These are phyloP conservation scores for Ruellia speciosa DNA, from an alignment of 305 asterid species.

Conservation along the genomic window DNA sequence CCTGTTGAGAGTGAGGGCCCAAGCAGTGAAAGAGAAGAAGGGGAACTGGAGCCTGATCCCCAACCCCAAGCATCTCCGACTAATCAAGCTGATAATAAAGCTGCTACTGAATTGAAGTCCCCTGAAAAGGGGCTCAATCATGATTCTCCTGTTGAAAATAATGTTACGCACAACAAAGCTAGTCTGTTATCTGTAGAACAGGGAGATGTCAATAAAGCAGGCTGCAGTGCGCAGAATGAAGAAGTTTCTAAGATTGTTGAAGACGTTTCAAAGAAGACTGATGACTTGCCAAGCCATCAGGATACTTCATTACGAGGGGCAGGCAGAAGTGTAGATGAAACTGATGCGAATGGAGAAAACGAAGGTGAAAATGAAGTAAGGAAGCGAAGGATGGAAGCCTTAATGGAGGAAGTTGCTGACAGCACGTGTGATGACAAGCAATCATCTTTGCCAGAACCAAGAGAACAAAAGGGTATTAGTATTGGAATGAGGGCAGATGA, in stretches of 20 bases:
- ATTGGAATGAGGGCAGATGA: constrained; percentile 32
- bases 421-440: constrained; percentile 35
- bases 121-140: constrained; percentile 29
- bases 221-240: constrained; percentile 32
- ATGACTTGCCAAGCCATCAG: constrained; percentile 30
- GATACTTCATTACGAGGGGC: constrained; percentile 28
- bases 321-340: constrained; percentile 29
- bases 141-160: constrained; percentile 24
- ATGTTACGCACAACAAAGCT: constrained; percentile 24
- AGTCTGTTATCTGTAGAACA: constrained; percentile 27
- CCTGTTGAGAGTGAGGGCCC: constrained; percentile 56
- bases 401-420: constrained; percentile 38
- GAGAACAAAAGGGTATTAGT: constrained; percentile 30
- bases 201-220: constrained; percentile 26
- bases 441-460: constrained; percentile 33
- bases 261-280: constrained; percentile 26
- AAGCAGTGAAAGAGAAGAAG: constrained; percentile 85
- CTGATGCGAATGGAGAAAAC: constrained; percentile 27
- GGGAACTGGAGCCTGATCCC: constrained; percentile 91
- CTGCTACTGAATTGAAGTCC: constrained; percentile 28
- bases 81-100: constrained; percentile 38
- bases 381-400: constrained; percentile 29
- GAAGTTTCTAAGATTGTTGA: constrained; percentile 36
- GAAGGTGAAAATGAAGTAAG: constrained; percentile 25
- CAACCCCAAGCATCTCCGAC: constrained; percentile 36